Evolutionary conservation across 1,284 basidiomycete genomes (phyloP).

Genomic region (Leccinum subspadiceum): DNA sequence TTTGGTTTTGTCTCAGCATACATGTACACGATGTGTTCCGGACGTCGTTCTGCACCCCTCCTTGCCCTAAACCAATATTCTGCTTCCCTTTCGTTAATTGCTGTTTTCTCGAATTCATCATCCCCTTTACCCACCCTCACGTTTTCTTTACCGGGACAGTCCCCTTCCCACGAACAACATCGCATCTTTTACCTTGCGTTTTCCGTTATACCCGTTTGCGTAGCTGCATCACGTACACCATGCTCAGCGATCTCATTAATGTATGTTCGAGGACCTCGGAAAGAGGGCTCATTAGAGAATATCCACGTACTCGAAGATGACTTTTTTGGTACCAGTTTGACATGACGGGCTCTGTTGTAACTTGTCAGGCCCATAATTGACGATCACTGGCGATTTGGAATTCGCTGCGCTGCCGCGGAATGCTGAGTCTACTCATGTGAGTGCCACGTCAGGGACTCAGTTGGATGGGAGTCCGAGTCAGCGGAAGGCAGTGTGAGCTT

Average conservation of each 20-base stretch:
- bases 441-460: neutral
- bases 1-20: constrained; percentile 22
- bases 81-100: constrained; percentile 10
- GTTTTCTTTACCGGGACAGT: constrained; percentile 8
- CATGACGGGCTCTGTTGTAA: neutral
- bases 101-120: constrained; percentile 2
- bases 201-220: constrained; percentile 31
- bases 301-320: neutral
- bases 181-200: constrained; percentile 16
- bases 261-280: constrained; percentile 21
- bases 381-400: neutral
- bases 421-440: neutral
- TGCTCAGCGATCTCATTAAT: constrained; percentile 33
- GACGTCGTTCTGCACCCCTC: constrained; percentile 11
- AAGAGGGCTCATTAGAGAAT: constrained; percentile 15
- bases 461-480: neutral
- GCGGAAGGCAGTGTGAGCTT: neutral
- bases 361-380: neutral
- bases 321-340: neutral
- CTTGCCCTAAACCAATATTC: constrained; percentile 5
- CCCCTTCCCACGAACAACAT: constrained; percentile 13
- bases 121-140: constrained; percentile 4
- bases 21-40: constrained; percentile 22
- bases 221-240: constrained; percentile 31
- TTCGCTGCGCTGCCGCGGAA: neutral